Base-by-base conservation (phyloP, 2,329 filamentous ascomycete genomes). In the Xenosphaeropsis pyriputrescens region DNA sequence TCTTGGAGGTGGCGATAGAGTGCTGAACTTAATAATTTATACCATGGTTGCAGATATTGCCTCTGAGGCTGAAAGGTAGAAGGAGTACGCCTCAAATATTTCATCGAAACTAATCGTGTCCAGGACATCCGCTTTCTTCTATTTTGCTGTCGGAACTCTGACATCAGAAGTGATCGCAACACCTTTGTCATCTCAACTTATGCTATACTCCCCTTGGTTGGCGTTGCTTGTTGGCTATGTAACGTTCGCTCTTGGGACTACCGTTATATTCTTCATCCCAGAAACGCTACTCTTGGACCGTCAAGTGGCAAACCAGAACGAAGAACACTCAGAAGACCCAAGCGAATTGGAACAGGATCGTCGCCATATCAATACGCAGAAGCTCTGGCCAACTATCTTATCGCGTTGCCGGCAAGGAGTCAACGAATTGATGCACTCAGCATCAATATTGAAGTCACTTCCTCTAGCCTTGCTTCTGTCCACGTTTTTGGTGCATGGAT, bases 1-100 rank as follows among this genome's bases (percentile, higher is more conserved):
- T 5, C 42, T 57, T 14, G 60, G 60, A 3, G 60, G 59, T 7
- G 60, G 59, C 2, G 50, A 55, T 34, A 48, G 54, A 4, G 55
- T 58, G 5, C 35, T 54, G 2, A 22, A 39, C 1, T 56, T 57
- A 19, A 47, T 50, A 4, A 43, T 62, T 15, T 53, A 49, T 29
- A 56, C 57, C 17, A 58, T 62, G 32, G 47, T 53, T 5, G 54
- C 53, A 12, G 60, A 63, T 42, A 46, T 62, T 12, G 52, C 58
- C 0, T 51, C 55, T 1, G 57, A 60, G 26, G 52, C 51, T 6
- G 50, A 54, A 19, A 57, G 59, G 59, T 59, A 42, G 22, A 26
- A 26, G 22, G 12, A 26, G 22, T 11, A 9, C 8, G 12, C 8
- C 3, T 6, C 3, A 9, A 26, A 11, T 26, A 26, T 9, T 26